phyloP scores from a whole-genome alignment of 148 eudicot species.

The Silene latifolia region DNA sequence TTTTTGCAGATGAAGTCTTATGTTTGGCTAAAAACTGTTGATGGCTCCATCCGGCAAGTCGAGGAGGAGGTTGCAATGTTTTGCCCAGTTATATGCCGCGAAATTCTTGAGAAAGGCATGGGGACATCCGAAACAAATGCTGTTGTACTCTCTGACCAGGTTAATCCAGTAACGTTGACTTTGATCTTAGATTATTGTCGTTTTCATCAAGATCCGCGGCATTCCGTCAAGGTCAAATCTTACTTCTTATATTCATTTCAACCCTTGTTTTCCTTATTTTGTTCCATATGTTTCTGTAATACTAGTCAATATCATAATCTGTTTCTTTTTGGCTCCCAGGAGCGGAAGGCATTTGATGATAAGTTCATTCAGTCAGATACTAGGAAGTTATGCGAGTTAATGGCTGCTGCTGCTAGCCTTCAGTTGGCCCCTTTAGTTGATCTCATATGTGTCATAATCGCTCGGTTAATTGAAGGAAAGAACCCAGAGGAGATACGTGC shows the following conservation, averaged over 20 bases:
- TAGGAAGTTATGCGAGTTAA: conserved; percentile 57
- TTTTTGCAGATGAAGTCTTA: conserved; percentile 62
- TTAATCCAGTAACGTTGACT: conserved; percentile 58
- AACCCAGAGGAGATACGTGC: conserved; percentile 73
- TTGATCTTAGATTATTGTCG: conserved; percentile 73
- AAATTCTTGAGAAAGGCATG: conserved; percentile 67
- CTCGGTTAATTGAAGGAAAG: conserved; percentile 74
- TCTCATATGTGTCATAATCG: conserved; percentile 64
- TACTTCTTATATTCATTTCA: not conserved
- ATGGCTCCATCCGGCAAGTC: conserved; percentile 78
- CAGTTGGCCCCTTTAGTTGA: conserved; percentile 72
- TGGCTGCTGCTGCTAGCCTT: conserved; percentile 79
- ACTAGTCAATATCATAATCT: conserved; percentile 4
- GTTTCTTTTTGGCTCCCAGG: conserved; percentile 31
- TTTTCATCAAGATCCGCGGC: conserved; percentile 75
- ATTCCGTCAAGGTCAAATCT: conserved; percentile 58
- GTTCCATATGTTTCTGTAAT: not conserved
- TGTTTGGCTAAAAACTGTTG: conserved; percentile 80
- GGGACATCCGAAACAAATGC: conserved; percentile 80
- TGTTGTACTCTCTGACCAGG: conserved; percentile 71
- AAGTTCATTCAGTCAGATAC: conserved; percentile 60
- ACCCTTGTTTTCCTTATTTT: too few relatives aligned
- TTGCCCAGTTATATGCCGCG: conserved; percentile 73
- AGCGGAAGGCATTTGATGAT: conserved; percentile 70
- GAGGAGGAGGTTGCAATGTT: conserved; percentile 91